A percentile compares a stretch with the other conserved stretches of the same genome.
Conservation (phyloP, 192 early-diverging fungal species). For the Mortierella claussenii region DNA sequence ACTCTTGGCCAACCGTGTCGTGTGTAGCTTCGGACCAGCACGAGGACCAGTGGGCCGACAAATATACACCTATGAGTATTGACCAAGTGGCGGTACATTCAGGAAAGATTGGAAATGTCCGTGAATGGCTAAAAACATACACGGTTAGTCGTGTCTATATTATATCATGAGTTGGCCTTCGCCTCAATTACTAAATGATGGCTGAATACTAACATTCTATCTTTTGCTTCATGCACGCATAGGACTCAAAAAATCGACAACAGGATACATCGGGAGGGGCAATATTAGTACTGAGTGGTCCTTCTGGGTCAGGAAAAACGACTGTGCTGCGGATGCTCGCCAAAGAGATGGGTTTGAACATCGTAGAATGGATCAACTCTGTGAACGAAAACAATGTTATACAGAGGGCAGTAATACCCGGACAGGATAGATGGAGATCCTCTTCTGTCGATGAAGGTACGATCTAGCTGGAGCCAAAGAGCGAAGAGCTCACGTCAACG, state of each 20-base stretch:
- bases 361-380: conserved; percentile 75
- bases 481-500: too few relatives aligned
- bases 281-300: conserved; percentile 68
- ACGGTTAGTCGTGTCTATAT: conserved; percentile 30
- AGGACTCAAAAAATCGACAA: conserved; percentile 10
- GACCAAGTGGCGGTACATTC: conserved; percentile 63
- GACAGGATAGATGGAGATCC: conserved; percentile 13
- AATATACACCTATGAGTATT: conserved; percentile 31
- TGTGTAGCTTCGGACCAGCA: not conserved
- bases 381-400: conserved; percentile 50
- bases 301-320: conserved; percentile 75
- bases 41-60: conserved; percentile 40
- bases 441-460: conserved; percentile 38
- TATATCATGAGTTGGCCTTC: too few relatives aligned
- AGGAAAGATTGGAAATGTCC: conserved; percentile 61
- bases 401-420: conserved; percentile 17
- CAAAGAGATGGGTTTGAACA: conserved; percentile 57
- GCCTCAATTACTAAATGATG: too few relatives aligned
- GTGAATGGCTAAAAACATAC: conserved; percentile 62
- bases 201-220: too few relatives aligned
- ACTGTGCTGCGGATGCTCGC: conserved; percentile 67
- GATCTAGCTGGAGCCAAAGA: not conserved
- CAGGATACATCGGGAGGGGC: conserved; percentile 40
- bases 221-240: conserved; percentile 9
- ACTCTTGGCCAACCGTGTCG: too few relatives aligned